Conservation (phyloP, 2,329 filamentous ascomycete genomes). For the Bipolaris zeicola region DNA sequence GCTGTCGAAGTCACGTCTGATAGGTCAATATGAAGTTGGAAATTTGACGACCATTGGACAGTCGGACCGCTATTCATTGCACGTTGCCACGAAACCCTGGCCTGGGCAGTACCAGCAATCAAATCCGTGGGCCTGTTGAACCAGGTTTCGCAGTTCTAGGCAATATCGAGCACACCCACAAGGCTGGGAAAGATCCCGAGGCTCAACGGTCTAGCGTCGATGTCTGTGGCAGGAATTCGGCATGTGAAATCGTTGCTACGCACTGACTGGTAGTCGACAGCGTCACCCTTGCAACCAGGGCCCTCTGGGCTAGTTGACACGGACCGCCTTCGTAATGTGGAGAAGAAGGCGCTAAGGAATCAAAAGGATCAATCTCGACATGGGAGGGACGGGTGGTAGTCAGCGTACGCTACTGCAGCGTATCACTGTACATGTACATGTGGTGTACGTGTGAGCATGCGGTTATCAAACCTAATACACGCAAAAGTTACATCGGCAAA, state of each 20-base stretch:
- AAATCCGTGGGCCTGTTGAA: conserved; percentile 1
- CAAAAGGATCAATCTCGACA: background rate
- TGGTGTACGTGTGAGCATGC: conserved; percentile 8
- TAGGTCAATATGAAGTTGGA: conserved; percentile 7
- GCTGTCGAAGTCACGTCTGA: background rate
- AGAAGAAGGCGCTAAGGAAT: conserved; percentile 13
- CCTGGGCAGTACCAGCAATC: conserved; percentile 4
- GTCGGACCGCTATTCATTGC: conserved; percentile 3
- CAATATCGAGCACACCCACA: conserved; percentile 16
- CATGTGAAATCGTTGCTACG: conserved; percentile 11
- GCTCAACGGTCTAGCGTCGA: conserved; percentile 11
- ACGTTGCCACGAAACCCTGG: background rate
- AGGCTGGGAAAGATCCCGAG: conserved; percentile 22
- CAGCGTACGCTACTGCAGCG: conserved; percentile 16
- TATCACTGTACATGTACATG: conserved; percentile 7
- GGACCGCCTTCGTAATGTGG: conserved; percentile 11
- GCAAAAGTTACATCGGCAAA: background rate
- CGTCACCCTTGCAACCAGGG: conserved; percentile 4
- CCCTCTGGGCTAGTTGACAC: conserved; percentile 1
- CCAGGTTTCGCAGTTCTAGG: conserved; percentile 10
- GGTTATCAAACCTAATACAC: conserved; percentile 9
- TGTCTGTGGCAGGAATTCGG: background rate
- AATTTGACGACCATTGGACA: conserved; percentile 1
- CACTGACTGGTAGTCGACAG: conserved; percentile 1
- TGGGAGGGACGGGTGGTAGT: conserved; percentile 9